Evolutionary conservation across 1,139 yeast genomes (phyloP), one percentile per base, ranked within the genome.

Genomic region (Chernovozyma aurita): DNA sequence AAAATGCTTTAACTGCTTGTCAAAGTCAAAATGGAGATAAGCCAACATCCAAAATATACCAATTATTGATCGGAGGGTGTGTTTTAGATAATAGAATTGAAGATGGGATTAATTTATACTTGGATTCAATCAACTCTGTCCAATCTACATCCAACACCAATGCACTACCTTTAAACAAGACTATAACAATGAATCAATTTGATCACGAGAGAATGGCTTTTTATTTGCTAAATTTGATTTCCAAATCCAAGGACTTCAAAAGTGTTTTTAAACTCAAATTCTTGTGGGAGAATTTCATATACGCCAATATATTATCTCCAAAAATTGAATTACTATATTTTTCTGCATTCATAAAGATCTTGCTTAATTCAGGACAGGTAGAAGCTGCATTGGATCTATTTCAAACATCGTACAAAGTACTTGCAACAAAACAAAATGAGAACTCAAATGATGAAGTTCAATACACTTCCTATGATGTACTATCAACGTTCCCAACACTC

Each of bases 301-400:
- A 35, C 2, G 36, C 32, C 15, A 27, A 28, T 13, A 21, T n/a
- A 14, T 15, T 14, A 9, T 21, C 33, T 6, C 30, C 33, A 22
- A 15, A 30, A 9, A 34, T 36, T 2, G 36, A 44, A 13, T n/a
- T 41, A 5, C 32, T 42, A 9, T 63, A 61, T 38, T 52, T 57
- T 33, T 41, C 50, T 4, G 53, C 64, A 6, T 52, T 50, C 34
- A 34, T 62, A 25, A 45, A 51, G 26, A 45, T 55, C 0, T 48
- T 61, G 15, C 31, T 62, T 4, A 59, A 59, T 30, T 41, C 57
- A 2, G 45, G 44, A 13, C 67, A 63, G 37, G 41, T 44, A 15
- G 44, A 51, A 16, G 33, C 43, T 21, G 67, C 69, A 0, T 30
- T 49, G 13, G 54, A 53, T 15, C 40, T 48, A 18, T 52, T 51